These are phyloP conservation scores for Botryosphaeria dothidea DNA, from an alignment of 2,329 filamentous ascomycete genomes.

Conservation along the genomic window DNA sequence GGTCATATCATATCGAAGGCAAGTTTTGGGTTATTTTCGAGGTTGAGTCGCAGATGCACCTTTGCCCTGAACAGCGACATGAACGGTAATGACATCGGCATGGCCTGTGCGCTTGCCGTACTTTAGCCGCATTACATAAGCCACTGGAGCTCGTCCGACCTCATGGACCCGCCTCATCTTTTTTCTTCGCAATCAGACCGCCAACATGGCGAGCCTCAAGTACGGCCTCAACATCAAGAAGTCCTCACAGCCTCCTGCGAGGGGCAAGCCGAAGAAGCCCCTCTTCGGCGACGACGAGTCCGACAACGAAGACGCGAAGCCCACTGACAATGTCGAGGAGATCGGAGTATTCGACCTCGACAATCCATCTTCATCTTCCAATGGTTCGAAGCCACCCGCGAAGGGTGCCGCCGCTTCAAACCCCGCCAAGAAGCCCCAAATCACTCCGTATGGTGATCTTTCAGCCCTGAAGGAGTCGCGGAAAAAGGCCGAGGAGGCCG, in stretches of 20 bases:
- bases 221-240: slow-evolving; percentile 64
- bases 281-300: slow-evolving; percentile 59
- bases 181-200: background rate
- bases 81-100: background rate
- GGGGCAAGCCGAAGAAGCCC: slow-evolving; percentile 28
- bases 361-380: slow-evolving; percentile 29
- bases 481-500: slow-evolving; percentile 64
- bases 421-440: slow-evolving; percentile 37
- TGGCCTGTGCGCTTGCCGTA: background rate
- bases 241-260: slow-evolving; percentile 43
- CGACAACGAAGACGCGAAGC: slow-evolving; percentile 51
- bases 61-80: background rate
- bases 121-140: slow-evolving; percentile 8
- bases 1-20: slow-evolving; percentile 22
- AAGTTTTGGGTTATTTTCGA: background rate
- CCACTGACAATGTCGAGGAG: slow-evolving; percentile 47
- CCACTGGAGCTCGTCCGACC: background rate
- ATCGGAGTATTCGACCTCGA: slow-evolving; percentile 58
- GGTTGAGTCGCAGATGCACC: background rate
- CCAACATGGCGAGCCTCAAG: slow-evolving; percentile 42
- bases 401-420: slow-evolving; percentile 30
- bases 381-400: slow-evolving; percentile 29
- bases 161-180: background rate
- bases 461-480: slow-evolving; percentile 65
- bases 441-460: slow-evolving; percentile 59